phyloP scores from a whole-genome alignment of 345 rosid species.

The Psidium friedrichsthalianum region DNA sequence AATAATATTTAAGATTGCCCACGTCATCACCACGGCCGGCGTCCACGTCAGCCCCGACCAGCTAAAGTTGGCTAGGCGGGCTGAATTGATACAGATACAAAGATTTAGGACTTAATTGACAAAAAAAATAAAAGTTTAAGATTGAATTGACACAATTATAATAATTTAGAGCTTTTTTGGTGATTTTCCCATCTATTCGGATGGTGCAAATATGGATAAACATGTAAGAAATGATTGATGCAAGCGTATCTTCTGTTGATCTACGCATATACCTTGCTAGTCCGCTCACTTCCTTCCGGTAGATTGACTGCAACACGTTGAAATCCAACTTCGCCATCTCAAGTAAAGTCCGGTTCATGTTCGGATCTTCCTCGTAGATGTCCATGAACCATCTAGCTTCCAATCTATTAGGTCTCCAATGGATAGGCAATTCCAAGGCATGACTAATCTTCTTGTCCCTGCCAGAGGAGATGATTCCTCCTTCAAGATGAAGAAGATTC shows the following conservation, averaged over 20 bases:
- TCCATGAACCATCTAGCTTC: conserved; percentile 11
- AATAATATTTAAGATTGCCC: too few relatives aligned
- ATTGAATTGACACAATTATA: too few relatives aligned
- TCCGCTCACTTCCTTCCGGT: background rate
- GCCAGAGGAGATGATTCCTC: background rate
- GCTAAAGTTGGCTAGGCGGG: too few relatives aligned
- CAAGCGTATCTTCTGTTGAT: background rate
- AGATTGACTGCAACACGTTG: conserved; percentile 6
- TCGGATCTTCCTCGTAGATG: background rate
- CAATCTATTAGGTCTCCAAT: conserved; percentile 2
- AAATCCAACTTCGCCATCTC: conserved; percentile 8
- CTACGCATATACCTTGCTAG: background rate
- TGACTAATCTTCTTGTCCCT: background rate
- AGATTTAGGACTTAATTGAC: too few relatives aligned
- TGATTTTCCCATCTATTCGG: background rate
- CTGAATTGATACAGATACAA: too few relatives aligned
- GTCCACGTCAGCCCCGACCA: too few relatives aligned
- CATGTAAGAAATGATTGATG: background rate
- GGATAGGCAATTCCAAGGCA: conserved; percentile 12
- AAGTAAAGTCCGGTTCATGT: conserved; percentile 3
- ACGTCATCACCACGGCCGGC: too few relatives aligned
- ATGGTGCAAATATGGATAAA: background rate
- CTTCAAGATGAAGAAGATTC: background rate
- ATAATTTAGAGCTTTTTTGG: too few relatives aligned
- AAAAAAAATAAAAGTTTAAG: too few relatives aligned